phyloP scores from a whole-genome alignment of 768 basidiomycete genomes.

The Suillus clintonianus region DNA sequence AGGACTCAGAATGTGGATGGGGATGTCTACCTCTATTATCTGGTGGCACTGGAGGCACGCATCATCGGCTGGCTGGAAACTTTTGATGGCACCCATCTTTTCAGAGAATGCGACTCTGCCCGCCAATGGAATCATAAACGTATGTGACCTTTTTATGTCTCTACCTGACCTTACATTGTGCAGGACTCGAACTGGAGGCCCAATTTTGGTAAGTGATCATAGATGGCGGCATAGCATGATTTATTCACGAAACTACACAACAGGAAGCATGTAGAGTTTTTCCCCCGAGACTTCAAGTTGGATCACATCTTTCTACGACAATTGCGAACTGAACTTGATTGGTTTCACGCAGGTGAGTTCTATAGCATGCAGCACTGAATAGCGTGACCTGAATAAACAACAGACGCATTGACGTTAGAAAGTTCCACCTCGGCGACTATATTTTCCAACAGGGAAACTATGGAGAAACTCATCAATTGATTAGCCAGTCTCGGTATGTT shows the following conservation, averaged over 20 bases:
- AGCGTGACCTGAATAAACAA: background rate
- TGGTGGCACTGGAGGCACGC: background rate
- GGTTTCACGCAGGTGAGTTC: background rate
- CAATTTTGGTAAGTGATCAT: slow-evolving; percentile 3
- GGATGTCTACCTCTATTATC: background rate
- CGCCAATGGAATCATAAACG: background rate
- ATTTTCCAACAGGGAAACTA: background rate
- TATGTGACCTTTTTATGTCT: too few relatives aligned
- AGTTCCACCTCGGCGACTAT: background rate
- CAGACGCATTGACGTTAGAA: background rate
- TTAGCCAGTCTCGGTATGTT: background rate
- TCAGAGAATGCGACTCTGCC: background rate
- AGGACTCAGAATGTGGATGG: background rate
- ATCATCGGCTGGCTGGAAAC: background rate
- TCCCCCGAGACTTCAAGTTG: background rate
- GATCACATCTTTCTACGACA: background rate
- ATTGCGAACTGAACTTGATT: background rate
- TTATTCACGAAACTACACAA: too few relatives aligned
- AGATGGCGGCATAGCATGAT: too few relatives aligned
- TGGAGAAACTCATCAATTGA: background rate
- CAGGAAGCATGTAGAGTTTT: background rate
- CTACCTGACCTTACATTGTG: too few relatives aligned
- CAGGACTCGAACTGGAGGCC: background rate
- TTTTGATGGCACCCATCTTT: background rate
- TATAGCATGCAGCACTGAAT: background rate